Evolutionary conservation across 163 green algal species (phyloP), one percentile per base, ranked within the genome.

Genomic region (Smithsoniella earleae): DNA sequence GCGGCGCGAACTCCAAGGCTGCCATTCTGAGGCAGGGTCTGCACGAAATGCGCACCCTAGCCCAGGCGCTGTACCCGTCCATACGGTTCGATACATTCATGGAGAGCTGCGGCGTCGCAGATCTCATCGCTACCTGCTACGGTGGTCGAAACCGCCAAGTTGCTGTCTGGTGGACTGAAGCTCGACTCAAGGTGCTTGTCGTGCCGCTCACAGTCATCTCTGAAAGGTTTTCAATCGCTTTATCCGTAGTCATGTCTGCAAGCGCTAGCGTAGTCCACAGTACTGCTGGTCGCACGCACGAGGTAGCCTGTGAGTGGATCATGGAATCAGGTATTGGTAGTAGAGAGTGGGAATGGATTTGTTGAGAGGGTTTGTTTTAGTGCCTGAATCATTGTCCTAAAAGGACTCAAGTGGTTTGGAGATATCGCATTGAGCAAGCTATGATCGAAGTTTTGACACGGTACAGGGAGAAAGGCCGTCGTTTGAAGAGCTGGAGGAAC

Each of bases 51-150:
- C 77, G 78, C 3, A 34, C 27, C 8, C 66, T 86, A 5, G 46
- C 76, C 31, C 82, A 86, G 78, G 78, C 74, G 30, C 66, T 89
- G 36, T 84, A 79, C 45, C 78, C 81, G 25, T 78, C 46, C 0
- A 84, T 92, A 36, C 80, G 82, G 2, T 80, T 89, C 34, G 86
- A 89, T 28, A 94, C 88, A 1, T 90, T 90, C 66, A 81, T 88
- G 18, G 79, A 90, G 76, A 74, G 66, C 37, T 92, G 86, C 76
- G 88, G 88, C 2, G 65, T 94, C 36, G 85, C 81, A 0, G 88
- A 94, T 77, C 82, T 94, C 45, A 83, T 94, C 25, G 87, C 84
- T 27, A 90, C 87, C 5, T 92, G 86, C 81, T 90, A 89, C 40
- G 87, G 87, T 25, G 88, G 88, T 33, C 77, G 88, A 46, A 92